phyloP scores from a whole-genome alignment of 2,329 filamentous ascomycete species.

The Fusarium sp. region DNA sequence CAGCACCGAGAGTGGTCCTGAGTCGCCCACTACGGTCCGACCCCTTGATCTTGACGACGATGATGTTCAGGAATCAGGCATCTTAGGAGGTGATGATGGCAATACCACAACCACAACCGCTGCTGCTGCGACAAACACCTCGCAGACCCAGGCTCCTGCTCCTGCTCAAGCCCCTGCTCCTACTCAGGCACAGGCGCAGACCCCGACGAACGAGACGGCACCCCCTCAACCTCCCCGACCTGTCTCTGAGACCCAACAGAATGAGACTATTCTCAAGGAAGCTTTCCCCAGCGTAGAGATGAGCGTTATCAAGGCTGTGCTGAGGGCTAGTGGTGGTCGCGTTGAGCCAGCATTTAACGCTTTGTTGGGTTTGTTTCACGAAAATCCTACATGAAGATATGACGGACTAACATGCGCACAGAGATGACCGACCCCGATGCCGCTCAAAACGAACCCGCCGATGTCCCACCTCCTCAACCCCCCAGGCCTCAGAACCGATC shows the following conservation, averaged over 20 bases:
- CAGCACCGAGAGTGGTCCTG: constrained; percentile 60
- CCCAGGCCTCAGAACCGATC: constrained; percentile 76
- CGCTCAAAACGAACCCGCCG: constrained; percentile 63
- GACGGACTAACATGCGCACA: constrained; percentile 48
- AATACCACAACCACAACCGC: constrained; percentile 43
- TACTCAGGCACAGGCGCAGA: constrained; percentile 3
- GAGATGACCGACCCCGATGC: constrained; percentile 86
- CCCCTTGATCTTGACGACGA: constrained; percentile 78
- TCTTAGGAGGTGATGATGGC: constrained; percentile 59
- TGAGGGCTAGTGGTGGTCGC: constrained; percentile 85
- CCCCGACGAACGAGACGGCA: constrained; percentile 57
- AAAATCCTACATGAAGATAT: background rate
- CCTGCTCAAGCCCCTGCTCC: background rate
- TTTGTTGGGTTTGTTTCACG: constrained; percentile 72
- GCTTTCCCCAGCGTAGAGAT: constrained; percentile 89
- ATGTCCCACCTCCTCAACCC: constrained; percentile 77
- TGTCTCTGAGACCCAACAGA: constrained; percentile 83
- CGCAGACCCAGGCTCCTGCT: constrained; percentile 35
- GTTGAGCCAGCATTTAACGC: constrained; percentile 97
- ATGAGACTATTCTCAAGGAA: constrained; percentile 88
- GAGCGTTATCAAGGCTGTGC: constrained; percentile 85
- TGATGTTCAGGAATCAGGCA: constrained; percentile 71
- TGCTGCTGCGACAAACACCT: constrained; percentile 42
- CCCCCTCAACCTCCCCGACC: constrained; percentile 90
- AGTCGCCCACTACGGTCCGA: constrained; percentile 74